Evolutionary conservation across 2,329 filamentous ascomycete species (phyloP), one percentile per base, ranked within the genome.

Genomic region (Colletotrichum cereale): DNA sequence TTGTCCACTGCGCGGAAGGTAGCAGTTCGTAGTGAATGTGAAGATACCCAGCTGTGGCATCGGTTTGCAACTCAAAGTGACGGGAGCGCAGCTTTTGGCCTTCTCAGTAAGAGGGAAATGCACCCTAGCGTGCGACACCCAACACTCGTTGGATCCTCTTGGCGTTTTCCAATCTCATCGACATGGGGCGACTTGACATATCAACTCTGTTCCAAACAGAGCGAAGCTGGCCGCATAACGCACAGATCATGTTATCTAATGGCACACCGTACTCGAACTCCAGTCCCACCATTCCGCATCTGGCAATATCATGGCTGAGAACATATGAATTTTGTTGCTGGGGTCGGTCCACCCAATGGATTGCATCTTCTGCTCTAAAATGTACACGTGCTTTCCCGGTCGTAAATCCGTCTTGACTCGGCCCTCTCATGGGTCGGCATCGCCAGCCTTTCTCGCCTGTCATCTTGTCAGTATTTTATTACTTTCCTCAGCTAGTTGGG

Each of bases 391-490:
- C 60, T 62, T 47, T 68, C 60, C 69, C 24, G 21, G 62, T 69
- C 60, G 53, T 63, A 47, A 58, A n/a, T 60, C 58, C 44, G 34
- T 52, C 5, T 29, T 38, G 52, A n/a, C 31, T 62, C 36, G 47
- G 21, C 10, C n/a, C 34, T 36, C 31, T 79, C 76, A 89, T 70
- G 87, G 87, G 70, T 87, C 86, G 42, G 83, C 82, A 72, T 91
- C 89, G 36, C 85, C 88, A 62, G 84, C 81, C 79, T 84, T 85
- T 79, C 88, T 86, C 76, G 89, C 88, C 89, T 84, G 29, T 7
- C 8, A 5, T 61, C 1, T 18, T 55, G 66, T 76, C 40, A 76
- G 74, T 40, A 14, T 31, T 16, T 16, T 34, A 21, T 11, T 24
- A 10, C 31, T 6, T 6, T 57, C 16, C 38, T 50, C 67, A 5